These are phyloP conservation scores for Hericium erinaceus DNA, from an alignment of 768 basidiomycete species.

Conservation along the genomic window DNA sequence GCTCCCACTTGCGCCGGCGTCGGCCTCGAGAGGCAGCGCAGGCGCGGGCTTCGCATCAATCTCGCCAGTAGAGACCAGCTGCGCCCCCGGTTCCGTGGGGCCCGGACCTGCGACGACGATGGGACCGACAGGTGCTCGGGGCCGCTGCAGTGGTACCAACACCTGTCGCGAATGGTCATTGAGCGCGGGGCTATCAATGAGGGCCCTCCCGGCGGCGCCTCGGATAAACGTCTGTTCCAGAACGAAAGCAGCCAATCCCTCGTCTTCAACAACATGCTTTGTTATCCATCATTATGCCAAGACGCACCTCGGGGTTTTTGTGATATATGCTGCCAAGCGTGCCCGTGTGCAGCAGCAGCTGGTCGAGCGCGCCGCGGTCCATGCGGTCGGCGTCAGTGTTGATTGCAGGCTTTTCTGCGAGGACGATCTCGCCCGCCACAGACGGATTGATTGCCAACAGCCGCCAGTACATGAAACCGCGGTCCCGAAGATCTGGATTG, in stretches of 20 bases:
- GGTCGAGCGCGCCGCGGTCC: conserved; percentile 94
- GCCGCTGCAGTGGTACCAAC: conserved; percentile 51
- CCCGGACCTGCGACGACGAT: conserved; percentile 57
- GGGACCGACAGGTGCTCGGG: conserved; percentile 31
- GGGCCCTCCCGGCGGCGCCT: conserved; percentile 72
- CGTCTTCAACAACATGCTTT: not conserved
- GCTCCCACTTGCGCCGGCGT: conserved; percentile 5
- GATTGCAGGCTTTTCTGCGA: conserved; percentile 90
- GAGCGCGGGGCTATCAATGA: conserved; percentile 83
- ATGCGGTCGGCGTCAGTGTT: conserved; percentile 97
- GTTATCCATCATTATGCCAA: not conserved
- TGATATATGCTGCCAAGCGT: conserved; percentile 95
- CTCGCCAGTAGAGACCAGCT: conserved; percentile 17
- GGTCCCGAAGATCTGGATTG: conserved; percentile 93
- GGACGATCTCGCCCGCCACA: conserved; percentile 81
- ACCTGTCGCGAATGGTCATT: conserved; percentile 73
- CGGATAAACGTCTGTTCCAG: conserved; percentile 69
- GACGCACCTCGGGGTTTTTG: conserved; percentile 84
- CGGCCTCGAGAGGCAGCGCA: conserved; percentile 21
- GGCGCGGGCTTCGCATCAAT: conserved; percentile 16
- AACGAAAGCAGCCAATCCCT: too few species aligned
- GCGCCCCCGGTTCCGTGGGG: conserved; percentile 38
- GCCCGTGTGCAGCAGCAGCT: conserved; percentile 87
- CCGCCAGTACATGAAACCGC: conserved; percentile 99
- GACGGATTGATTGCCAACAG: conserved; percentile 88